These are phyloP conservation scores for Zymoseptoria crescenta DNA, from an alignment of 2,329 filamentous ascomycete species.

Conservation along the genomic window DNA sequence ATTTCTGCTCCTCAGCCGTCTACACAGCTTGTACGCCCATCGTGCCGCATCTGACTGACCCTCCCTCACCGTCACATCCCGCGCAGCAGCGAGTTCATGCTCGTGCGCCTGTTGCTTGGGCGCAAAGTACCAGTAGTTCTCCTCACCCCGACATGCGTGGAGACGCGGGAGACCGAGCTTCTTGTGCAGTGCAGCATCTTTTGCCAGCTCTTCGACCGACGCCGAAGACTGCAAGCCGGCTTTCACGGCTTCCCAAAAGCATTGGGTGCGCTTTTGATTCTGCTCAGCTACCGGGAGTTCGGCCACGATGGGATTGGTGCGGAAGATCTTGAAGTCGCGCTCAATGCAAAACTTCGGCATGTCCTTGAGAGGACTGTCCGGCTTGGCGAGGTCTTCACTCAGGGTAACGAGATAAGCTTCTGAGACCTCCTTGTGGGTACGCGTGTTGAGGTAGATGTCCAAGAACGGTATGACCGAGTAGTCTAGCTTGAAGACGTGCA, in stretches of 20 bases:
- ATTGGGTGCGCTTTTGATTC: not conserved
- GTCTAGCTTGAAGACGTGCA: not conserved
- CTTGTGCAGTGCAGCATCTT: not conserved
- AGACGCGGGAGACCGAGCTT: not conserved
- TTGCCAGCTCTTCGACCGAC: not conserved
- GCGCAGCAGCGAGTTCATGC: not conserved
- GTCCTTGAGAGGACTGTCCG: not conserved
- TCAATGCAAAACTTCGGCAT: not conserved
- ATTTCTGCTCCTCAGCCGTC: not conserved
- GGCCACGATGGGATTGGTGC: not conserved
- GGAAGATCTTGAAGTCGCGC: not conserved
- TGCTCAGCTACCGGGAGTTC: not conserved
- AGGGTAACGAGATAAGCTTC: not conserved
- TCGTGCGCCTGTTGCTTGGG: not conserved
- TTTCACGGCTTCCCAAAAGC: not conserved
- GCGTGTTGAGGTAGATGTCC: not conserved
- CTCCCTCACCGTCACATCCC: not conserved
- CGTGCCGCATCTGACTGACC: not conserved
- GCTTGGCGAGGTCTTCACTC: not conserved
- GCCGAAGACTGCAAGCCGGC: not conserved
- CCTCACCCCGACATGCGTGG: not conserved
- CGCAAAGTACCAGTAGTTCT: not conserved
- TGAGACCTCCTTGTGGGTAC: not conserved
- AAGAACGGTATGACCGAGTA: not conserved
- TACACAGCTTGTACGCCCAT: not conserved